Conservation (phyloP, 371 early-diverging fungal species). For the Cokeromyces recurvatus region DNA sequence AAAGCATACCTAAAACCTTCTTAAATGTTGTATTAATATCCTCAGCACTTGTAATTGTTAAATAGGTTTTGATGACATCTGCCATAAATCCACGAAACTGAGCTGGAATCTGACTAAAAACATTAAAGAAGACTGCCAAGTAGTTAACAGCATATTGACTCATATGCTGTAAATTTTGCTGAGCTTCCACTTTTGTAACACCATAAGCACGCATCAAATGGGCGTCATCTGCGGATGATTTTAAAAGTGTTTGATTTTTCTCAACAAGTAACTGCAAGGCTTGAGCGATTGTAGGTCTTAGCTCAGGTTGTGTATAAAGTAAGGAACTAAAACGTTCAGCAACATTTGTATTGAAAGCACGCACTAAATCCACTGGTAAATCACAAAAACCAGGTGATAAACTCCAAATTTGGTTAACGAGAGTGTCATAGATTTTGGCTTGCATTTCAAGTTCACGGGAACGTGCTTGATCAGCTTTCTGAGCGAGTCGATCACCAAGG, state of each 20-base stretch:
- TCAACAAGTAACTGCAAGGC: conserved; percentile 72
- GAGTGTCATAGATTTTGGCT: conserved; percentile 88
- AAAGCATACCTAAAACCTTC: conserved; percentile 63
- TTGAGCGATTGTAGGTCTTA: conserved; percentile 76
- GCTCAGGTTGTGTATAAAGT: conserved; percentile 66
- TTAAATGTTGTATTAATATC: conserved; percentile 57
- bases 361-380: conserved; percentile 68
- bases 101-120: conserved; percentile 67
- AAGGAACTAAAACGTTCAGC: conserved; percentile 68
- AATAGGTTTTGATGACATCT: conserved; percentile 67
- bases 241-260: conserved; percentile 51
- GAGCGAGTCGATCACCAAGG: conserved; percentile 71
- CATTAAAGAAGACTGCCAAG: conserved; percentile 79
- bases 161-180: conserved; percentile 53
- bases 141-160: conserved; percentile 70
- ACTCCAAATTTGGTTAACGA: conserved; percentile 88
- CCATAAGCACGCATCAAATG: conserved; percentile 51
- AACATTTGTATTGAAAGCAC: conserved; percentile 54
- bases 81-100: conserved; percentile 65
- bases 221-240: conserved; percentile 45
- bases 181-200: conserved; percentile 55
- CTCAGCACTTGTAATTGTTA: conserved; percentile 53
- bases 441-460: conserved; percentile 66
- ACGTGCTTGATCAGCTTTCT: conserved; percentile 58
- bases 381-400: conserved; percentile 84